Base-by-base conservation (phyloP, 257 asterid genomes). In the Lithospermum erythrorhizon region DNA sequence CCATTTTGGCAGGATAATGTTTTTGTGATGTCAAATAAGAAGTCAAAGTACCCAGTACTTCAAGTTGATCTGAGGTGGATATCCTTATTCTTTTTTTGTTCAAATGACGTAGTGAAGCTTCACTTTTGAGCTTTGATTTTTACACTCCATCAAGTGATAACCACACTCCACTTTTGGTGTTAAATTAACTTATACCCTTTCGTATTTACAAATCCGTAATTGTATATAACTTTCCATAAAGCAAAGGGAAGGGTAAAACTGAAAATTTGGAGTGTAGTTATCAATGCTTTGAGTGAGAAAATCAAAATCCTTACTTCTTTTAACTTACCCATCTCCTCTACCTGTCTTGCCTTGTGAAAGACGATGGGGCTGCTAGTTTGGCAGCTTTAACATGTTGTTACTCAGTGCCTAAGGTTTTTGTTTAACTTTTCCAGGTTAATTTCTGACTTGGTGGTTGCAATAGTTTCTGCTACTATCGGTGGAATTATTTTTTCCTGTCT, bases 391-490 rank as follows among this genome's bases (percentile, higher is more conserved):
- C 57, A 63, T 65, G 67, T 35, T 59, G 53, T 11, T 21, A 52
- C 59, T 57, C 54, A 57, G 7, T 37, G 51, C 25, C 49, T 48
- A 41, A 41, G 51, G 21, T 32, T 21, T 69, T 57, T 41, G 49
- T 53, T 23, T 23, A 61, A 37, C 61, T 71, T 61, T 65, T 82
- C 76, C 75, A 91, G 98, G 95, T 81, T 91, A 58, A 91, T 91
- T 54, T 91, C 98, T 29, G 98, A 91, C 80, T 80, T 91, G 89
- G 98, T 91, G 79, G 95, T 91, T 65, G 85, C 89, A 72, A 81
- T 82, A 72, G 98, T 91, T 75, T 91, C 98, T 78, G 98, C 98
- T 75, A 95, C 98, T 61, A 81, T 70, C 72, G 98, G 95, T 72
- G 98, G 98, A 75, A 91, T 91, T 61, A 74, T 83, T 68, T 91